phyloP scores from a whole-genome alignment of 176 grass and related monocot genomes.

The Avena atlantica region DNA sequence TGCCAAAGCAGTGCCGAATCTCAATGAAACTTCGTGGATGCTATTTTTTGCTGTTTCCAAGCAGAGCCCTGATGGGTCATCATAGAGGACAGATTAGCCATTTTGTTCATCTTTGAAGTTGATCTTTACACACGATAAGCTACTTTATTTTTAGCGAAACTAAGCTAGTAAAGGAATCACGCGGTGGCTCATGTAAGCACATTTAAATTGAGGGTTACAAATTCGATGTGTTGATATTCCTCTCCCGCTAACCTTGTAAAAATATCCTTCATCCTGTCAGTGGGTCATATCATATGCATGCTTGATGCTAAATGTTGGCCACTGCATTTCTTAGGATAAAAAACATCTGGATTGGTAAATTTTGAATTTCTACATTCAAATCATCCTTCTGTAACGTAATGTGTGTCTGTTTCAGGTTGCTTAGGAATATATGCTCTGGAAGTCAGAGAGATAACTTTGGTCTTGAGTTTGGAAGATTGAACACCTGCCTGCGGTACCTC shows the following conservation, averaged over 20 bases:
- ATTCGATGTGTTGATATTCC: background rate
- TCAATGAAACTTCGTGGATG: background rate
- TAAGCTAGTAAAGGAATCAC: background rate
- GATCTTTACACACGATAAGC: background rate
- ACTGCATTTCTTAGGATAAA: background rate
- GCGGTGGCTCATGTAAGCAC: background rate
- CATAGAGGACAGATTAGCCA: slow-evolving; percentile 48
- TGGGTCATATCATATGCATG: background rate
- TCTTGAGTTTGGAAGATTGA: slow-evolving; percentile 20
- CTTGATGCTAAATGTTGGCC: background rate
- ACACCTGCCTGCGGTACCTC: background rate
- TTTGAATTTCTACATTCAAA: background rate
- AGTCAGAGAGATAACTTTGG: background rate
- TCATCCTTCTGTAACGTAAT: slow-evolving; percentile 3
- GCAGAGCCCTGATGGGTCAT: slow-evolving; percentile 92
- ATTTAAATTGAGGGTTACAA: background rate
- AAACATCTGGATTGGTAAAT: background rate
- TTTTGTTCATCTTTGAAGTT: background rate
- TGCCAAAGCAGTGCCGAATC: background rate
- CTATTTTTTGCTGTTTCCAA: slow-evolving; percentile 31
- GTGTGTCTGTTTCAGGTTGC: slow-evolving; percentile 40
- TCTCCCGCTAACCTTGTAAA: background rate
- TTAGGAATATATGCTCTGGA: slow-evolving; percentile 22
- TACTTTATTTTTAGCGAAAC: background rate
- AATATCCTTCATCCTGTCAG: background rate